Percentiles rank a stretch among this genome's conserved stretches.
These are phyloP conservation scores for Escallonia rubra DNA, from an alignment of 129 eudicot genomes.

Conservation along the genomic window DNA sequence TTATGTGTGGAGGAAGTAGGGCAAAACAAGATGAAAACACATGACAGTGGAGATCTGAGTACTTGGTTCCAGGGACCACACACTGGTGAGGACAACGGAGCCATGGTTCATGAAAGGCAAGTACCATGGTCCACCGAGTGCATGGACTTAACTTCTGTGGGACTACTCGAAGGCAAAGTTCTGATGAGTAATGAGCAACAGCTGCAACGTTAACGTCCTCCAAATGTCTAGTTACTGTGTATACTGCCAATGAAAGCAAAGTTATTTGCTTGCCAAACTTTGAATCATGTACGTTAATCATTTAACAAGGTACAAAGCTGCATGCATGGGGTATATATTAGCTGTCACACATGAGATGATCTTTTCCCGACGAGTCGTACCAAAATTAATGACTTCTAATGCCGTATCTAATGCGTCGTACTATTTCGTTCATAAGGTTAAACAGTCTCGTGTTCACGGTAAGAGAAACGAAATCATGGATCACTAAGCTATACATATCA, in stretches of 20 bases:
- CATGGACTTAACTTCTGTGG: slow-evolving; percentile 6
- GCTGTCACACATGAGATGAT: too few species aligned
- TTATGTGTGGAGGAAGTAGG: slow-evolving; percentile 19
- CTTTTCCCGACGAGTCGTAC: too few species aligned
- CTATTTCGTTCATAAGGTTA: too few species aligned
- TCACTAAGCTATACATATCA: background rate
- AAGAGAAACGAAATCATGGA: too few species aligned
- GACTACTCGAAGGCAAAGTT: background rate
- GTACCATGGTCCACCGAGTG: slow-evolving; percentile 25
- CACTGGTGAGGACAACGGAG: slow-evolving; percentile 5
- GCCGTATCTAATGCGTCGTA: too few species aligned
- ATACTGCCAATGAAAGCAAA: background rate
- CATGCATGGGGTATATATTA: too few species aligned
- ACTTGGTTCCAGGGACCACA: slow-evolving; percentile 23
- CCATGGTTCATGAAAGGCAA: slow-evolving; percentile 4
- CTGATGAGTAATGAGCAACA: background rate
- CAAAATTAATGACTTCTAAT: too few species aligned
- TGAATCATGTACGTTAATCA: too few species aligned
- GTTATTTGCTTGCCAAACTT: too few species aligned
- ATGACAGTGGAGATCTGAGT: slow-evolving; percentile 4
- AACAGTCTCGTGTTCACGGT: too few species aligned
- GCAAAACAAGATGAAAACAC: slow-evolving; percentile 3
- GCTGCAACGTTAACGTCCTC: slow-evolving; percentile 5
- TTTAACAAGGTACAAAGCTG: too few species aligned
- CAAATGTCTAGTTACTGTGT: slow-evolving; percentile 10